Conservation (phyloP, 2,329 filamentous ascomycete species). For the Fusarium citri region DNA sequence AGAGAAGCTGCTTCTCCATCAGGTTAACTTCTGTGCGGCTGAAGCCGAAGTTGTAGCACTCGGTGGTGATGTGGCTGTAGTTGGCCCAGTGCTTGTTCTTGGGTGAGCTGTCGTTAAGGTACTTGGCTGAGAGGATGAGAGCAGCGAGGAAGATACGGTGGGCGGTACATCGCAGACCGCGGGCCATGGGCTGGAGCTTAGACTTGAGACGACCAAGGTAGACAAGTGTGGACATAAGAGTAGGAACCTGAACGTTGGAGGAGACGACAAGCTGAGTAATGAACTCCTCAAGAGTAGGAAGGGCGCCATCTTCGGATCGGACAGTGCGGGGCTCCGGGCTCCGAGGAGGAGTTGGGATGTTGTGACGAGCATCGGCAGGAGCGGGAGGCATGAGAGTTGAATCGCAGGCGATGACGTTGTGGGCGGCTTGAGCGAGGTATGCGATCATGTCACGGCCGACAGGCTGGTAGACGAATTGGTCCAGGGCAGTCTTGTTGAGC, state of each 20-base stretch:
- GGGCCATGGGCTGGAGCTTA: constrained; percentile 90
- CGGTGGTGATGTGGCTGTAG: constrained; percentile 83
- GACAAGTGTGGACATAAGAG: constrained; percentile 95
- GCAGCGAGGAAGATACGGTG: constrained; percentile 96
- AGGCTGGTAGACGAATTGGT: constrained; percentile 82
- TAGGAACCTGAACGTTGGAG: constrained; percentile 97
- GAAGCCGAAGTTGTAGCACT: constrained; percentile 81
- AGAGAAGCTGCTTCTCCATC: constrained; percentile 99
- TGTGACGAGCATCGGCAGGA: constrained; percentile 50
- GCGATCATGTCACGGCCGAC: constrained; percentile 81
- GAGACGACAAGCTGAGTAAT: constrained; percentile 90
- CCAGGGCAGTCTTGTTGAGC: constrained; percentile 79
- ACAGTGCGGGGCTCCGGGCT: constrained; percentile 62
- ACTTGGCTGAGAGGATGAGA: constrained; percentile 91
- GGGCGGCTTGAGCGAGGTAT: constrained; percentile 79
- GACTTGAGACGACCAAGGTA: constrained; percentile 88
- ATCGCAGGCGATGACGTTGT: constrained; percentile 85
- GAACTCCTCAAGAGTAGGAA: constrained; percentile 90
- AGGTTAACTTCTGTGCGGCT: constrained; percentile 96
- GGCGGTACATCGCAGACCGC: constrained; percentile 94
- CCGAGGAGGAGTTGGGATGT: constrained; percentile 63
- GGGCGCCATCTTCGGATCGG: constrained; percentile 60
- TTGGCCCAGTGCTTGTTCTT: constrained; percentile 99
- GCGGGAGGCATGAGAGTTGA: constrained; percentile 64
- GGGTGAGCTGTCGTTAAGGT: constrained; percentile 96